These are phyloP conservation scores for Trichoderma guizhouense DNA, from an alignment of 2,329 filamentous ascomycete species.

Conservation along the genomic window DNA sequence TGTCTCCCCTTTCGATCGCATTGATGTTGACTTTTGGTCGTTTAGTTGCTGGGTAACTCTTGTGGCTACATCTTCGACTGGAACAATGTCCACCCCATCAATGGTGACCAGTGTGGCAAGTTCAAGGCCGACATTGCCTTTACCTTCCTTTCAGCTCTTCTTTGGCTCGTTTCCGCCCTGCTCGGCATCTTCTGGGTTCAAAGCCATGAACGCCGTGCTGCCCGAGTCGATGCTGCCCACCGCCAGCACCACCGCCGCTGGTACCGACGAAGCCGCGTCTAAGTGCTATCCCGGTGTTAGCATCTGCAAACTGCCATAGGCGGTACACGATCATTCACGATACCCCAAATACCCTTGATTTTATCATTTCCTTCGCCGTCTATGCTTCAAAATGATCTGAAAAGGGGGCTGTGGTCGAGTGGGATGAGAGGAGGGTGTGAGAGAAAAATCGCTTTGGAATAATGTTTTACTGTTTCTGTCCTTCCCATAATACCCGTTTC, in stretches of 20 bases:
- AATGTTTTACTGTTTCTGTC: background rate
- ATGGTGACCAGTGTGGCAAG: constrained; percentile 56
- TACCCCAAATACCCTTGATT: background rate
- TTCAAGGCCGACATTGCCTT: constrained; percentile 72
- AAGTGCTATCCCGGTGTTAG: constrained; percentile 19
- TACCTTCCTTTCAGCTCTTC: constrained; percentile 65
- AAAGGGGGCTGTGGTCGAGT: background rate
- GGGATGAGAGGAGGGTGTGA: background rate
- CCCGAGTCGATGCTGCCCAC: constrained; percentile 30
- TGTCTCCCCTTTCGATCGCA: background rate
- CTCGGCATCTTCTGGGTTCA: constrained; percentile 55
- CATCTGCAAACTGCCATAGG: background rate
- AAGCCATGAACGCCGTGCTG: constrained; percentile 37
- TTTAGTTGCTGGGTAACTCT: constrained; percentile 41
- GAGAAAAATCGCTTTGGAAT: background rate
- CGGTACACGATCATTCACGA: background rate
- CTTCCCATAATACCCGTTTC: background rate
- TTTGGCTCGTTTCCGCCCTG: constrained; percentile 65
- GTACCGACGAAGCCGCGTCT: constrained; percentile 44
- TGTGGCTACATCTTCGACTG: constrained; percentile 61
- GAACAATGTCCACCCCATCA: constrained; percentile 47
- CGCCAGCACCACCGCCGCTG: constrained; percentile 39
- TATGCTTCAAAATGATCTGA: background rate
- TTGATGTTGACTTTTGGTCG: background rate
- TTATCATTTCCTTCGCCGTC: background rate